phyloP scores from a whole-genome alignment of 331 rosid species.

The Ulmus americana region DNA sequence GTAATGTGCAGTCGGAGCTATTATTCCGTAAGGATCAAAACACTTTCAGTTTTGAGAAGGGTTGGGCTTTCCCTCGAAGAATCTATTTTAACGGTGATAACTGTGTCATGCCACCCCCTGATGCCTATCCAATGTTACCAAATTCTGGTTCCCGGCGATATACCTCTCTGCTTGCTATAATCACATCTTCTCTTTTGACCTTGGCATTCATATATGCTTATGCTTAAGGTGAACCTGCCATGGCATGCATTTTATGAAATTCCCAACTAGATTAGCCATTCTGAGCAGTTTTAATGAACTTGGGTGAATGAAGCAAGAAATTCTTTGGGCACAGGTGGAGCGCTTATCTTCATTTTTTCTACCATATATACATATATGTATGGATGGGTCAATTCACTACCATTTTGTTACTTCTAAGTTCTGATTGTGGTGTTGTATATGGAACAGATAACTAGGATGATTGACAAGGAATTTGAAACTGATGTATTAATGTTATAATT shows the following conservation, averaged over 20 bases:
- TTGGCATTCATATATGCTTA: conserved; percentile 30
- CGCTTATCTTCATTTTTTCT: conserved; percentile 1
- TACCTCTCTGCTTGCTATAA: conserved; percentile 37
- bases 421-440: conserved; percentile 9
- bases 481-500: too few relatives aligned
- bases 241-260: not conserved
- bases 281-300: conserved; percentile 13
- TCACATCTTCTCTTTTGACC: conserved; percentile 35
- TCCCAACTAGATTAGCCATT: conserved; percentile 9
- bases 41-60: conserved; percentile 70
- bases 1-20: conserved; percentile 86
- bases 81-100: conserved; percentile 82
- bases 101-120: conserved; percentile 96
- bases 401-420: conserved; percentile 19
- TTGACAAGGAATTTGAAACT: conserved; percentile 6
- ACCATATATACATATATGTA: conserved; percentile 5
- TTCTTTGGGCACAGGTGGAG: conserved; percentile 10
- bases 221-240: conserved; percentile 11
- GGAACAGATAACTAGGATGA: conserved; percentile 17
- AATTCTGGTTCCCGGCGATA: conserved; percentile 37
- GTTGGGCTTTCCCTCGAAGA: conserved; percentile 94
- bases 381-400: conserved; percentile 25
- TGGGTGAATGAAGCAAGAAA: conserved; percentile 16
- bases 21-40: conserved; percentile 61
- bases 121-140: conserved; percentile 75